phyloP scores from a whole-genome alignment of 2,329 filamentous ascomycete species.

The Fusarium floridanum region DNA sequence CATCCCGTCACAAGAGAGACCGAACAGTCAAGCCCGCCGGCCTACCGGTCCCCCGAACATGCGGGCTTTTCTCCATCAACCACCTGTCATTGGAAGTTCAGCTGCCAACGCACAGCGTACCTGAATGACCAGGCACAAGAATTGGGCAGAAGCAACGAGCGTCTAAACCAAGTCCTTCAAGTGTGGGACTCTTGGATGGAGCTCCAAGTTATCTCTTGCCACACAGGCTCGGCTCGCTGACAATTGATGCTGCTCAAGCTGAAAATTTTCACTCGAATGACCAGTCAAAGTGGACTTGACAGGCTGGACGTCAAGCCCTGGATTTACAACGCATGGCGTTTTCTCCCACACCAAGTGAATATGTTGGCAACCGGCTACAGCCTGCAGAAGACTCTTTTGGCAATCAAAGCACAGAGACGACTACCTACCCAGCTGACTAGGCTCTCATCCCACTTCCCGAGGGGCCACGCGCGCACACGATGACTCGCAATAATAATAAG shows the following conservation, averaged over 20 bases:
- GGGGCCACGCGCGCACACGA: constrained; percentile 1
- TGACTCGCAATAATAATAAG: constrained; percentile 14
- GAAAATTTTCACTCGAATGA: constrained; percentile 12
- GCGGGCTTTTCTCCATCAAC: constrained; percentile 21
- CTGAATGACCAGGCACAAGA: constrained; percentile 14
- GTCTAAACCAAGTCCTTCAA: constrained; percentile 16
- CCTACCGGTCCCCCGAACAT: constrained; percentile 11
- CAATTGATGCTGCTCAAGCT: not conserved
- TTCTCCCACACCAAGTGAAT: constrained; percentile 3
- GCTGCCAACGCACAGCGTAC: constrained; percentile 1
- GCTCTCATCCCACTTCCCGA: not conserved
- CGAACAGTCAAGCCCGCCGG: constrained; percentile 8
- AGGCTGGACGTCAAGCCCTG: not conserved
- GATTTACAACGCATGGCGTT: constrained; percentile 7
- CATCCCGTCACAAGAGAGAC: constrained; percentile 16
- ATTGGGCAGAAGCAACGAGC: constrained; percentile 22
- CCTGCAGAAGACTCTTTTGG: not conserved
- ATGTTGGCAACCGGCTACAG: not conserved
- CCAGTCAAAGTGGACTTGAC: constrained; percentile 9
- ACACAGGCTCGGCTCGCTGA: constrained; percentile 9
- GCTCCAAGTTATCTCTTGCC: constrained; percentile 17
- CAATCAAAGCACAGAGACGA: not conserved
- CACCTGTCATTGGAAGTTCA: constrained; percentile 22
- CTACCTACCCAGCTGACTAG: not conserved
- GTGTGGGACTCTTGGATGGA: constrained; percentile 28